Base-by-base conservation (phyloP, 1,284 basidiomycete species). In the Xerocomus amazonicus region DNA sequence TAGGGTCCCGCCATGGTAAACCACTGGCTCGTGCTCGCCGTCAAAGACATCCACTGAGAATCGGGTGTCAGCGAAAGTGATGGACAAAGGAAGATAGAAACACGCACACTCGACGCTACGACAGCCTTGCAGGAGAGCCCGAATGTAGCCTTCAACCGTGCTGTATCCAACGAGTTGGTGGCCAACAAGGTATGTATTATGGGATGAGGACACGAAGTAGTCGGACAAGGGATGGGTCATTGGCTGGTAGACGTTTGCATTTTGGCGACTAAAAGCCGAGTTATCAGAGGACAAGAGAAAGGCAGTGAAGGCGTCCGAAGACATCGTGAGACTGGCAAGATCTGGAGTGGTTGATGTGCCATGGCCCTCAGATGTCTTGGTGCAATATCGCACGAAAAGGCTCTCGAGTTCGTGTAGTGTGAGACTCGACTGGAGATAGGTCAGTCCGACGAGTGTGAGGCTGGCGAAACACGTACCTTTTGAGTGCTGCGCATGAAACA, bases 181-280 rank as follows among this genome's bases (percentile, higher is more conserved):
- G 0, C 95, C 95, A 10, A 97, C 86, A 5, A 99, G 83, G 62
- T 99, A 99, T 0, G 97, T 99, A 62, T 99, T 99, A 65, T 99
- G 97, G 29, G 92, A 96, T 14, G 92, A 90, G 5, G 92, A 94
- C 60, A 98, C 87, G 62, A 80, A 97, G 67, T 98, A 98, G 52
- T 97, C 89, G 6, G 83, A 79, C 9, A 97, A 71, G 0, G 96
- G 92, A 1, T 78, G 76, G 0, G 84, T 86, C 92, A 97, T 82
- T 52, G 90, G 81, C 44, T 85, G 79, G 53, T 66, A 69, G 9
- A 80, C 63, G 37, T 68, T 65, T 19, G 66, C 57, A 39, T 74
- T 59, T 54, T 77, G 70, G 40, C 79, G 77, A 6, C 62, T 60
- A 54, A 83, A 77, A 9, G 77, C 74, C 6, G 78, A 70, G 58